Evolutionary conservation across 345 rosid species (phyloP), one percentile per base, ranked within the genome.

Genomic region (Aegle marmelos): DNA sequence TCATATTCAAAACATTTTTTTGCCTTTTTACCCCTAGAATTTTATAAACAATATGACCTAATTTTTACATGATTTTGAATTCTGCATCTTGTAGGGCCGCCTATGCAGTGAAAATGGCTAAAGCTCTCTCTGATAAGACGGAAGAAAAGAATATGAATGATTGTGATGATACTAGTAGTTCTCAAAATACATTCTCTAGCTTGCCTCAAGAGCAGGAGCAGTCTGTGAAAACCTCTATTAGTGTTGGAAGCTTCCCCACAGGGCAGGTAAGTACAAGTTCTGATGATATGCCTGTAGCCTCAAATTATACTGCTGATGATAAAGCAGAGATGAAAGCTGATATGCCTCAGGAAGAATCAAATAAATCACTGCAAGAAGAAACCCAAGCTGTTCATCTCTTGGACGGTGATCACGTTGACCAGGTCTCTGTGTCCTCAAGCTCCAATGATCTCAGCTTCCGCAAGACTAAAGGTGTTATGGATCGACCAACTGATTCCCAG

Each of bases 211-310:
- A 93, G 48, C 95, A 87, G 70, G 97, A 85, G 79, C 94, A 88
- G 86, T 94, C 98, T 69, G 82, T 84, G 62, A 93, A 91, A 80
- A 89, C 98, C 76, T 94, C 98, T 62, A 88, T 91, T 75, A 91
- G 98, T 85, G 82, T 86, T 76, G 93, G 95, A 82, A 94, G 98
- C 94, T 94, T 89, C 75, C 97, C 96, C 70, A 95, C 88, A 72
- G 98, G 84, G 73, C 98, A 90, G 83, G 90, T 83, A 79, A 93
- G 98, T 87, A 79, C 95, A 82, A 85, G 98, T 84, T 94, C 96
- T 68, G 98, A 94, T 86, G 98, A 91, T 76, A 83, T 81, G 75
- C 81, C 84, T 67, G 65, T 82, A 59, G 73, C 90, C 62, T 73
- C 86, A 79, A 90, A 85, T 83, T 73, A 73, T 79, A 68, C 78